Evolutionary conservation across 441 rosid genomes (phyloP).

Genomic region (Jatropha multifida): DNA sequence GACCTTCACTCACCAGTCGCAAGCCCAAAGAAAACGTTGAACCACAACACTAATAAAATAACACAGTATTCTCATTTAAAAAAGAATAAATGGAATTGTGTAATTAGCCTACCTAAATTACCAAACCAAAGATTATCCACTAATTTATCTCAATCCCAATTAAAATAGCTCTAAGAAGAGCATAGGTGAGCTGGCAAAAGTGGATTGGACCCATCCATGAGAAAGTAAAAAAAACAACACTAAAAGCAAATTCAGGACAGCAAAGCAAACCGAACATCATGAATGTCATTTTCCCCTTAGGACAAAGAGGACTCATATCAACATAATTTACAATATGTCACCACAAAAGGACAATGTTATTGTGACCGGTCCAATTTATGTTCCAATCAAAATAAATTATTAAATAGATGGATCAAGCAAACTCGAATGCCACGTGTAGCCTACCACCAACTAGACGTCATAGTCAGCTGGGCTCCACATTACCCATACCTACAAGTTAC

Average conservation of each 20-base stretch:
- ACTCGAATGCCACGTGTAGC: background rate
- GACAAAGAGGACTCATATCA: background rate
- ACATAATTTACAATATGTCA: background rate
- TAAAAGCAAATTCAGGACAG: background rate
- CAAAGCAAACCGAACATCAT: background rate
- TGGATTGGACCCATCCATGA: background rate
- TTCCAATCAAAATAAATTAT: background rate
- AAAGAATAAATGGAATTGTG: background rate
- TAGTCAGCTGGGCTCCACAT: conserved; percentile 14
- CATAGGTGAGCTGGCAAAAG: background rate
- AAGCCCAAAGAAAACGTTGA: background rate
- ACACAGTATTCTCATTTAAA: too few species aligned
- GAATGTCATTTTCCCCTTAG: background rate
- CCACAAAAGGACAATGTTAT: background rate
- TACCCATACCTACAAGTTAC: conserved; percentile 6
- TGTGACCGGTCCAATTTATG: background rate
- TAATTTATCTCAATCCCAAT: background rate
- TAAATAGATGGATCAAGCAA: background rate
- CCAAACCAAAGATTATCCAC: background rate
- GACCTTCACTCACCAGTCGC: background rate
- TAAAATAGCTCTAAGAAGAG: background rate
- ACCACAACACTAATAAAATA: too few species aligned
- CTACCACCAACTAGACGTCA: background rate
- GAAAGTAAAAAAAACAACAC: background rate
- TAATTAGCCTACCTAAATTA: background rate